Percentiles rank a stretch among this genome's conserved stretches.
These are phyloP conservation scores for Trichoderma harzianum DNA, from an alignment of 2,329 filamentous ascomycete genomes.

Conservation along the genomic window DNA sequence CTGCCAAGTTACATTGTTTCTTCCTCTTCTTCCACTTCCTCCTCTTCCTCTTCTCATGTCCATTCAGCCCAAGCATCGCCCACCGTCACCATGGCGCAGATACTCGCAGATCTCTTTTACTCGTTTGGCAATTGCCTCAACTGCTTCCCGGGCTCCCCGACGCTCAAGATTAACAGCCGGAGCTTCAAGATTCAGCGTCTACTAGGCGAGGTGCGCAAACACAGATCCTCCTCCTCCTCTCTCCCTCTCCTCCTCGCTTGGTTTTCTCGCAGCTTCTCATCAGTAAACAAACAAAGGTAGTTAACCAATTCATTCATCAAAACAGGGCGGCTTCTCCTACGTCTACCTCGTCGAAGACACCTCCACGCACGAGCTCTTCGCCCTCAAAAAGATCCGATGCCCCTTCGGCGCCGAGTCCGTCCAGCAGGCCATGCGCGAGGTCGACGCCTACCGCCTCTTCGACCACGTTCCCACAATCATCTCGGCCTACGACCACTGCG, in stretches of 20 bases:
- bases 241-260: not conserved
- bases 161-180: conserved; percentile 89
- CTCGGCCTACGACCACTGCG: conserved; percentile 75
- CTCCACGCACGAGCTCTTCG: conserved; percentile 76
- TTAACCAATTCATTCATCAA: not conserved
- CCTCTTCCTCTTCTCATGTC: not conserved
- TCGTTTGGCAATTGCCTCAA: conserved; percentile 92
- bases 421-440: conserved; percentile 90
- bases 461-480: conserved; percentile 81
- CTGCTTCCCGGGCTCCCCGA: conserved; percentile 92
- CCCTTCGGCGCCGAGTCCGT: conserved; percentile 97
- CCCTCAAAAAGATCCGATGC: conserved; percentile 98
- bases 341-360: conserved; percentile 98
- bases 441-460: conserved; percentile 94
- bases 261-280: not conserved
- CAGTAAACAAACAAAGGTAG: not conserved
- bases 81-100: conserved; percentile 63
- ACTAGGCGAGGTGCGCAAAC: conserved; percentile 72
- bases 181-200: conserved; percentile 95
- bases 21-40: not conserved
- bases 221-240: not conserved
- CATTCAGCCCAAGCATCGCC: not conserved
- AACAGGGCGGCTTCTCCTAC: conserved; percentile 91
- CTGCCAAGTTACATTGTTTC: not conserved
- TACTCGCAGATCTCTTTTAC: conserved; percentile 84